Percentiles rank a stretch among this genome's conserved stretches.
Evolutionary conservation across 2,329 filamentous ascomycete genomes (phyloP).

Genomic region (Aspergillus fumigatus): DNA sequence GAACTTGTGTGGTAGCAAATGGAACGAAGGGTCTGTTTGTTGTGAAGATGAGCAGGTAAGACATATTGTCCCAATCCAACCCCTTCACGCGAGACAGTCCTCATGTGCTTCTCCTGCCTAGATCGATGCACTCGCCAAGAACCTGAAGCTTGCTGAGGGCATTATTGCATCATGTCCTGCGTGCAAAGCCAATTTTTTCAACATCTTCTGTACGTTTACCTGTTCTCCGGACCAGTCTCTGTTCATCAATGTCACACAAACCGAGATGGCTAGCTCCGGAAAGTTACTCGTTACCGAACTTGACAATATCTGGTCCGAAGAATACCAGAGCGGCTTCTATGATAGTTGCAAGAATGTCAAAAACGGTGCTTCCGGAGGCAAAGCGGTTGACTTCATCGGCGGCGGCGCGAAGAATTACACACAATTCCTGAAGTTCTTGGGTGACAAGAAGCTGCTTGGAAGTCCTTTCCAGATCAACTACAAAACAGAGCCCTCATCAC

Average conservation of each 20-base stretch:
- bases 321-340: constrained; percentile 85
- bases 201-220: constrained; percentile 96
- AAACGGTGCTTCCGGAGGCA: constrained; percentile 88
- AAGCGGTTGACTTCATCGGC: constrained; percentile 93
- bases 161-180: constrained; percentile 93
- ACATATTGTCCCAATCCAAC: constrained; percentile 3
- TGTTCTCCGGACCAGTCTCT: constrained; percentile 95
- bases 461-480: constrained; percentile 99
- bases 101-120: constrained; percentile 29
- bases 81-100: background rate
- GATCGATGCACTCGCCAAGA: constrained; percentile 75
- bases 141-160: constrained; percentile 79
- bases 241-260: constrained; percentile 87
- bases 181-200: constrained; percentile 98
- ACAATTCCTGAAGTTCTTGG: constrained; percentile 83
- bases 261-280: constrained; percentile 49
- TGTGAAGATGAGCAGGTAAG: constrained; percentile 71
- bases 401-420: constrained; percentile 89
- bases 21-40: constrained; percentile 79
- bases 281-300: constrained; percentile 77
- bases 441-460: constrained; percentile 81
- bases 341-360: constrained; percentile 99
- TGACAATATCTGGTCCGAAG: constrained; percentile 79
- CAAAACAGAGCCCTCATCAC: constrained; percentile 52
- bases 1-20: constrained; percentile 79